Evolutionary conservation across 805 yeast species (phyloP).

Genomic region (Nakazawaea laoshanensis): DNA sequence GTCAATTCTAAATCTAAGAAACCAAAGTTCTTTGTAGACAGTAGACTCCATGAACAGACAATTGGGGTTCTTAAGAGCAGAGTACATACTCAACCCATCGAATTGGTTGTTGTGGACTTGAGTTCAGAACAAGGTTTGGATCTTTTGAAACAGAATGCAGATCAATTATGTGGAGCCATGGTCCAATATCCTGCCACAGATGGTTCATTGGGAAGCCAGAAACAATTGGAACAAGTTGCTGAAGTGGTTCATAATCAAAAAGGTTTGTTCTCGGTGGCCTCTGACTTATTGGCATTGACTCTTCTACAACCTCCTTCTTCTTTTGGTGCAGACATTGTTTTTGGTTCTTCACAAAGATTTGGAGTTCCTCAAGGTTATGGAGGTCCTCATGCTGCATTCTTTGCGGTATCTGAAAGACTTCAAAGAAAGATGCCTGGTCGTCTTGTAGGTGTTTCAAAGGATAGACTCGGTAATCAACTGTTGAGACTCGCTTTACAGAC

Average conservation of each 20-base stretch:
- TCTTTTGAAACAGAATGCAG: constrained; percentile 19
- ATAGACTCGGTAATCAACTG: constrained; percentile 84
- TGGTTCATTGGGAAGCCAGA: constrained; percentile 51
- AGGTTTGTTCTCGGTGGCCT: constrained; percentile 77
- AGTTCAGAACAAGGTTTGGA: constrained; percentile 30
- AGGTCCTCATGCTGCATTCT: constrained; percentile 98
- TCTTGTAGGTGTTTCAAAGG: constrained; percentile 87
- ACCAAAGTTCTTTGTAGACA: constrained; percentile 61
- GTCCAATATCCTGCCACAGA: constrained; percentile 89
- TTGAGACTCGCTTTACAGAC: constrained; percentile 92
- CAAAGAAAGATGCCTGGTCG: constrained; percentile 96
- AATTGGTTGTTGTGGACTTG: constrained; percentile 50
- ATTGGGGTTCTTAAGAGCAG: constrained; percentile 70
- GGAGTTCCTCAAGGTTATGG: constrained; percentile 98
- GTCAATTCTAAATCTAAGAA: constrained; percentile 62
- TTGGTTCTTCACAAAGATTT: constrained; percentile 91
- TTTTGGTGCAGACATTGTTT: constrained; percentile 86
- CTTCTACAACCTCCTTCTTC: constrained; percentile 75
- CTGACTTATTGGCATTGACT: constrained; percentile 87
- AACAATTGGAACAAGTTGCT: constrained; percentile 46
- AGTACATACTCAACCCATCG: constrained; percentile 66
- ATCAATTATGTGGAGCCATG: constrained; percentile 64
- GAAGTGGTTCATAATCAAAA: constrained; percentile 57
- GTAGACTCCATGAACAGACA: constrained; percentile 78
- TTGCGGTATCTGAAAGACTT: constrained; percentile 72